Conservation (phyloP, 2,329 filamentous ascomycete species). For the Claviceps sp. region DNA sequence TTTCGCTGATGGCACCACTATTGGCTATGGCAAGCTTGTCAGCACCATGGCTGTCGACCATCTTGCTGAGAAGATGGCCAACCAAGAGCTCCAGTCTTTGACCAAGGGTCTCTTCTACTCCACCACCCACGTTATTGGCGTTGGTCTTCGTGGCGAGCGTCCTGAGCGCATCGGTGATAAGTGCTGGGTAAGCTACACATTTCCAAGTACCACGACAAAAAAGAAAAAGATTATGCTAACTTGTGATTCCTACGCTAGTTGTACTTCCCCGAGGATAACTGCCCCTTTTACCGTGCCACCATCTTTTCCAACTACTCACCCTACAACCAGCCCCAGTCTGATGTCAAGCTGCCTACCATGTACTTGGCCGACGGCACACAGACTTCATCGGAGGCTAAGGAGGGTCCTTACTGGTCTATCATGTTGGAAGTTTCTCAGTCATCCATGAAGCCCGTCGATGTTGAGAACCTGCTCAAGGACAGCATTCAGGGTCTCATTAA, state of each 20-base stretch:
- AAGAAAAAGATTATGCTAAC: background rate
- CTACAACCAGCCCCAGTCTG: slow-evolving; percentile 81
- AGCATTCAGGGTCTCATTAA: slow-evolving; percentile 95
- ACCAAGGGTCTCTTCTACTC: slow-evolving; percentile 94
- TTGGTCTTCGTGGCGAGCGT: slow-evolving; percentile 81
- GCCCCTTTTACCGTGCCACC: slow-evolving; percentile 97
- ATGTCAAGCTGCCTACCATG: slow-evolving; percentile 73
- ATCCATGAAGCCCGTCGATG: slow-evolving; percentile 83
- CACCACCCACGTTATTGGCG: slow-evolving; percentile 91
- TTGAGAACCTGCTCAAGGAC: slow-evolving; percentile 72
- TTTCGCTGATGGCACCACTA: slow-evolving; percentile 70
- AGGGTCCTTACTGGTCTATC: slow-evolving; percentile 98
- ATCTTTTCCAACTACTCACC: slow-evolving; percentile 99
- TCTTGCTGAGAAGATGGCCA: slow-evolving; percentile 74
- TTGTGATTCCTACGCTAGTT: slow-evolving; percentile 33
- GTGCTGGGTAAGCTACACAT: slow-evolving; percentile 62
- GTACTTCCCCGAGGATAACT: slow-evolving; percentile 98
- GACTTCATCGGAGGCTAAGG: slow-evolving; percentile 57
- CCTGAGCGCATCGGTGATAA: slow-evolving; percentile 97
- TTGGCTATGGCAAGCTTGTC: slow-evolving; percentile 85
- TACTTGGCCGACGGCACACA: slow-evolving; percentile 78
- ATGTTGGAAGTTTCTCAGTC: slow-evolving; percentile 99
- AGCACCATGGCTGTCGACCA: slow-evolving; percentile 94
- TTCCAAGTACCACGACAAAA: background rate
- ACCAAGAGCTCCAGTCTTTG: slow-evolving; percentile 68